Percentiles rank a stretch among this genome's conserved stretches.
phyloP scores from a whole-genome alignment of 2,329 filamentous ascomycete genomes.

The Colletotrichum theobromicola region DNA sequence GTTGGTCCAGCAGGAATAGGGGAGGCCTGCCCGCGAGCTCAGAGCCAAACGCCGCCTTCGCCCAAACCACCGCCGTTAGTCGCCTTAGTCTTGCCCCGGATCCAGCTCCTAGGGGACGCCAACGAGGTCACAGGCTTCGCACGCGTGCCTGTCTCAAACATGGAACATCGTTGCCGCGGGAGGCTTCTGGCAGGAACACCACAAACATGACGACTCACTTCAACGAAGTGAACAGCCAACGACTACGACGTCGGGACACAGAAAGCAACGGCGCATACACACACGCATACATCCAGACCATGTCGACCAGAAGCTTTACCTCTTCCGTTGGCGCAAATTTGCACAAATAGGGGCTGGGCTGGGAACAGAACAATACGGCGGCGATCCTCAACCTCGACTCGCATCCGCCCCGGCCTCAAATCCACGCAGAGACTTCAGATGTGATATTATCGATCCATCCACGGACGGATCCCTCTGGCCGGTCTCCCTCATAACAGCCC shows the following conservation, averaged over 20 bases:
- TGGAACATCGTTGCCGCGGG: neutral
- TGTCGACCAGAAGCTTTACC: neutral
- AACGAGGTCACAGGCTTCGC: slow-evolving; percentile 7
- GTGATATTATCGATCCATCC: neutral
- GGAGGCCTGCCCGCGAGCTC: neutral
- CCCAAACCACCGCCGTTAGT: slow-evolving; percentile 10
- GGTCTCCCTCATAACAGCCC: neutral
- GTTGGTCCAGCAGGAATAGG: slow-evolving; percentile 1
- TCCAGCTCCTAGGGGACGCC: neutral
- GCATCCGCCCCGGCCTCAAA: neutral
- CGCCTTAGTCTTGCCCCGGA: slow-evolving; percentile 11
- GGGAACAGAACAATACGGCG: neutral
- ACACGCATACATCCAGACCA: neutral
- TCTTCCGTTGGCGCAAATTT: neutral
- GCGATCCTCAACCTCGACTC: neutral
- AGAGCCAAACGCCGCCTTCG: neutral
- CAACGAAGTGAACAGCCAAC: neutral
- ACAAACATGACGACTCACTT: neutral
- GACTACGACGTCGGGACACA: neutral
- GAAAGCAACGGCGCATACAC: neutral
- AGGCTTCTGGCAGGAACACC: neutral
- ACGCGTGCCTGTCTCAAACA: slow-evolving; percentile 10
- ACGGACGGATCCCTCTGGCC: neutral
- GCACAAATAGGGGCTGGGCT: neutral
- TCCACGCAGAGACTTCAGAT: neutral